Conservation (phyloP, 2,329 filamentous ascomycete genomes). For the Rhynchosporium secalis region DNA sequence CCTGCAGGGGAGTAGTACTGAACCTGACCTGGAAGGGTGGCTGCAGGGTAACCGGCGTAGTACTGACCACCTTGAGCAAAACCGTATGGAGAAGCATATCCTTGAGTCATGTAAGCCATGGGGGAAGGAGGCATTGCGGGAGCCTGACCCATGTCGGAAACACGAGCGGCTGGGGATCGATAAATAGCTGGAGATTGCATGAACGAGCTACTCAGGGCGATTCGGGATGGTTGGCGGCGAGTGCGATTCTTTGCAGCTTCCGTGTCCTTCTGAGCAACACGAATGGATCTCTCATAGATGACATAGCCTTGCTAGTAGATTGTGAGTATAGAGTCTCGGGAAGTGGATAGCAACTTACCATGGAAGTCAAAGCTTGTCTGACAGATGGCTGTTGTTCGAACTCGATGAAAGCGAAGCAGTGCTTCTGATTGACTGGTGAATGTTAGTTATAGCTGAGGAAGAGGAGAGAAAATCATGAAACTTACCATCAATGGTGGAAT, state of each 20-base stretch:
- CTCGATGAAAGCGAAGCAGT: constrained; percentile 42
- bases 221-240: constrained; percentile 13
- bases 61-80: constrained; percentile 22
- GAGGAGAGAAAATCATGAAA: constrained; percentile 4
- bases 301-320: constrained; percentile 29
- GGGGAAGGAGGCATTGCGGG: constrained; percentile 12
- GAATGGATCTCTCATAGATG: constrained; percentile 33
- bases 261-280: constrained; percentile 38
- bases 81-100: constrained; percentile 25
- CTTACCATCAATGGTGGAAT: constrained; percentile 38
- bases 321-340: neutral
- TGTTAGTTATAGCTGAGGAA: constrained; percentile 21
- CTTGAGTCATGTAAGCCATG: constrained; percentile 23
- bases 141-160: constrained; percentile 4
- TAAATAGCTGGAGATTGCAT: constrained; percentile 26
- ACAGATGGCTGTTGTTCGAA: constrained; percentile 33
- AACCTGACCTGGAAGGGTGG: constrained; percentile 28
- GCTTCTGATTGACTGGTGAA: constrained; percentile 34
- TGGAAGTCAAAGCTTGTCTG: constrained; percentile 26
- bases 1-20: constrained; percentile 27
- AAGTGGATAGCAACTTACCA: constrained; percentile 27
- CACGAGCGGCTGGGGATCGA: too few relatives aligned
- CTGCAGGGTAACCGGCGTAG: constrained; percentile 9
- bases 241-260: constrained; percentile 24
- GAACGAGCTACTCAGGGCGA: constrained; percentile 15